phyloP scores from a whole-genome alignment of 2,329 filamentous ascomycete genomes.

The Colletotrichum gloeosporioides region DNA sequence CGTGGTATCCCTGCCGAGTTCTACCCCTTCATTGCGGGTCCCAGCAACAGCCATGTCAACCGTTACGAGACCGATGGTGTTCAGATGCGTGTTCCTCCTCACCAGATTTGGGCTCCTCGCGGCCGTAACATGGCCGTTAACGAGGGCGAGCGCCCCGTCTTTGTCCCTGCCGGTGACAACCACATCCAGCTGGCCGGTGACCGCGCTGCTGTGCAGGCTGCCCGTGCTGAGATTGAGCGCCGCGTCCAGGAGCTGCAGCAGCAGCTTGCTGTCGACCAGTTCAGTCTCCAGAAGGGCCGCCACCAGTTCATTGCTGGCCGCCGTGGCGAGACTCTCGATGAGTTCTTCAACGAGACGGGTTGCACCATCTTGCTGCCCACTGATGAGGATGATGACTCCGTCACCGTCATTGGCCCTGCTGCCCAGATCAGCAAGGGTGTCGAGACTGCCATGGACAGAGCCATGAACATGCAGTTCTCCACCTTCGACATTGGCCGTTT shows the following conservation, averaged over 20 bases:
- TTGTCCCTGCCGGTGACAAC: slow-evolving; percentile 75
- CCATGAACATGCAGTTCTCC: slow-evolving; percentile 83
- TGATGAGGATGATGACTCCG: slow-evolving; percentile 78
- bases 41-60: slow-evolving; percentile 70
- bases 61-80: slow-evolving; percentile 78
- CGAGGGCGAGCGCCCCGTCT: slow-evolving; percentile 70
- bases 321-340: slow-evolving; percentile 77
- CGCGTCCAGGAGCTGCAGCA: slow-evolving; percentile 77
- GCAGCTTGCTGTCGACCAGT: slow-evolving; percentile 77
- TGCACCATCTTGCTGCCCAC: slow-evolving; percentile 85
- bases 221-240: slow-evolving; percentile 80
- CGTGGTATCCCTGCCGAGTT: slow-evolving; percentile 88
- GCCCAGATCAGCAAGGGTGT: slow-evolving; percentile 76
- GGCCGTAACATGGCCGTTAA: slow-evolving; percentile 9
- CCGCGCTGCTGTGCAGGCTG: slow-evolving; percentile 79
- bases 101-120: slow-evolving; percentile 70
- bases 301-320: slow-evolving; percentile 96
- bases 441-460: slow-evolving; percentile 86
- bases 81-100: slow-evolving; percentile 81
- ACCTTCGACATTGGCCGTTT: slow-evolving; percentile 83
- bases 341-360: slow-evolving; percentile 90
- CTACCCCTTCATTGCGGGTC: slow-evolving; percentile 92
- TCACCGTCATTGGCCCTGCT: slow-evolving; percentile 83
- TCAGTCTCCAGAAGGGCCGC: slow-evolving; percentile 82
- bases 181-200: slow-evolving; percentile 90